A percentile compares a stretch with the other conserved stretches of the same genome.
phyloP scores from a whole-genome alignment of 1,139 yeast species.

The Pichia cactophila region DNA sequence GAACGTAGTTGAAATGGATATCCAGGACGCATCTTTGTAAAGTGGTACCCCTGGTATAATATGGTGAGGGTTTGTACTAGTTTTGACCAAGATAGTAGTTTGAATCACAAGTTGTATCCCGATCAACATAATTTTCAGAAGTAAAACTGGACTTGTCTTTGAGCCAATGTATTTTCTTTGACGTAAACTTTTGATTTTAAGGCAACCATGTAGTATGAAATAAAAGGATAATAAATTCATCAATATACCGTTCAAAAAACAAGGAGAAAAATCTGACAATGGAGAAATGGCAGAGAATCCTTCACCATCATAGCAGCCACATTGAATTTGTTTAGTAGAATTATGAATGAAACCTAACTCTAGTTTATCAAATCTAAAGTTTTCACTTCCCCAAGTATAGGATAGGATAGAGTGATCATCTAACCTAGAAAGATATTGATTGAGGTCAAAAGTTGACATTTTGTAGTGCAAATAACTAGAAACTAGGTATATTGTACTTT shows the following conservation, averaged over 20 bases:
- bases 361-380: background rate
- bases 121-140: constrained; percentile 37
- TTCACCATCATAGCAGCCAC: constrained; percentile 40
- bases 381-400: background rate
- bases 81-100: constrained; percentile 23
- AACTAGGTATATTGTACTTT: too few relatives aligned
- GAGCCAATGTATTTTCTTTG: constrained; percentile 21
- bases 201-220: constrained; percentile 47
- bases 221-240: constrained; percentile 44
- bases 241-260: constrained; percentile 70
- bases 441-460: constrained; percentile 5
- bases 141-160: constrained; percentile 32
- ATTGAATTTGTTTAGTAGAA: constrained; percentile 6
- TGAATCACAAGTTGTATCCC: constrained; percentile 36
- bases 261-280: constrained; percentile 69
- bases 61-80: constrained; percentile 24
- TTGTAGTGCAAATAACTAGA: background rate
- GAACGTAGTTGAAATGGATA: constrained; percentile 35
- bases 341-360: background rate
- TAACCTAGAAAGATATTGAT: constrained; percentile 2
- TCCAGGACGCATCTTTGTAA: constrained; percentile 35
- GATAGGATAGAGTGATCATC: background rate
- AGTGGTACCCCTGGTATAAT: constrained; percentile 25
- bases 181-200: constrained; percentile 33
- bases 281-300: constrained; percentile 72